These are phyloP conservation scores for Phaeotremella fagi DNA, from an alignment of 768 basidiomycete genomes.

Conservation along the genomic window DNA sequence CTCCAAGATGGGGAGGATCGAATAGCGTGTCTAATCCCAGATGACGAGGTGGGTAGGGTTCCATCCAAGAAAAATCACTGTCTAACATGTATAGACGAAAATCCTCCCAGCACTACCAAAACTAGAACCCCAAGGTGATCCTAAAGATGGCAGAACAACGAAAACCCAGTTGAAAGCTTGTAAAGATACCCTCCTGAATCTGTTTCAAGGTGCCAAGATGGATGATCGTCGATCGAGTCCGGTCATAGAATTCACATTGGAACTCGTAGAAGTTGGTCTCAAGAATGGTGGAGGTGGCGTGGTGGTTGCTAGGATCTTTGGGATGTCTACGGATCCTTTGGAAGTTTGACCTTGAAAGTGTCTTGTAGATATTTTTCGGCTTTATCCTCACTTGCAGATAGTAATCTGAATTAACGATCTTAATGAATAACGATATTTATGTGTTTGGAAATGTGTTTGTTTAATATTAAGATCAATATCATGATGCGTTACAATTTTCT, in stretches of 20 bases:
- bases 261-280: constrained; percentile 11
- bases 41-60: constrained; percentile 22
- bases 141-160: constrained; percentile 21
- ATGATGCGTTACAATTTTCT: too few relatives aligned
- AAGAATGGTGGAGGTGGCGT: constrained; percentile 1
- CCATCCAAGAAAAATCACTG: background rate
- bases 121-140: constrained; percentile 6
- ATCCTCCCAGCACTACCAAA: constrained; percentile 35
- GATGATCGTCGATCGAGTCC: constrained; percentile 22
- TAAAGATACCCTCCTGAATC: constrained; percentile 5
- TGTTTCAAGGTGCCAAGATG: constrained; percentile 26
- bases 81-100: constrained; percentile 3
- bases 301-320: constrained; percentile 18
- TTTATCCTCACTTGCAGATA: too few relatives aligned
- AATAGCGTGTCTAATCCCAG: constrained; percentile 22
- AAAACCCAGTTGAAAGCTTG: constrained; percentile 3
- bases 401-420: too few relatives aligned
- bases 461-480: too few relatives aligned
- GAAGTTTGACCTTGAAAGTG: too few relatives aligned
- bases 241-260: constrained; percentile 27
- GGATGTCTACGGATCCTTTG: constrained; percentile 12
- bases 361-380: too few relatives aligned
- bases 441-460: too few relatives aligned
- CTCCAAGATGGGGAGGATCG: constrained; percentile 10
- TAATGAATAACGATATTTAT: too few relatives aligned